A percentile compares a stretch with the other conserved stretches of the same genome.
These are phyloP conservation scores for Hymenoscyphus fructigenus DNA, from an alignment of 2,329 filamentous ascomycete species.

Conservation along the genomic window DNA sequence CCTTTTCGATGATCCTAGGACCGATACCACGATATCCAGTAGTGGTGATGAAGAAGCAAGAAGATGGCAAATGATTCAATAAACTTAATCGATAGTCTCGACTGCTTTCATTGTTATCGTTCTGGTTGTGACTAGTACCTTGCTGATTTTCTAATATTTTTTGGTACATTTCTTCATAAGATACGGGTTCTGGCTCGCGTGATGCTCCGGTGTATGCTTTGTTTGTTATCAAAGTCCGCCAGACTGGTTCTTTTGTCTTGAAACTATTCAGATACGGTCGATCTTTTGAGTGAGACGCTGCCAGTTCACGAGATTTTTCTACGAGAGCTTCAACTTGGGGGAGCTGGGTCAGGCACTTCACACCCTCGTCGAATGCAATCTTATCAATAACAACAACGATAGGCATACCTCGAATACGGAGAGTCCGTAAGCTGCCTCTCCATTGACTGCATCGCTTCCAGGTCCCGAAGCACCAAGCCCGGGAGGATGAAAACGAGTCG, in stretches of 20 bases:
- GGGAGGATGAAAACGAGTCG: not conserved
- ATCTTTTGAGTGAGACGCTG: not conserved
- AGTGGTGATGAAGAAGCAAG: not conserved
- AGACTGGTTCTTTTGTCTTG: conserved; percentile 5
- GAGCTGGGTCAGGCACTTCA: not conserved
- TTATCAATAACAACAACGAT: not conserved
- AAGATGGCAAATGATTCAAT: not conserved
- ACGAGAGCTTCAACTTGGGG: not conserved
- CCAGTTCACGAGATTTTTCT: not conserved
- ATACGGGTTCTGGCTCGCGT: not conserved
- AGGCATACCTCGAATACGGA: not conserved
- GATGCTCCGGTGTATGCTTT: not conserved
- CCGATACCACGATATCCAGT: conserved; percentile 1
- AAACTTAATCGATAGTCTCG: not conserved
- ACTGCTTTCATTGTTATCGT: not conserved
- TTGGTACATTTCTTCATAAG: not conserved
- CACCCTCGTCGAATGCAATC: not conserved
- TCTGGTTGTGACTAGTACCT: not conserved
- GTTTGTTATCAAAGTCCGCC: not conserved
- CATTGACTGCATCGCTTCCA: not conserved
- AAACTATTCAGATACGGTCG: not conserved
- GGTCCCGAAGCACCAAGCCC: not conserved
- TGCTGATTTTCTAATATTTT: not conserved
- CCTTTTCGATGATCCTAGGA: not conserved
- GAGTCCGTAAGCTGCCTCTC: not conserved